phyloP scores from a whole-genome alignment of 495 filamentous ascomycete genomes.

The Copromyces sp. region DNA sequence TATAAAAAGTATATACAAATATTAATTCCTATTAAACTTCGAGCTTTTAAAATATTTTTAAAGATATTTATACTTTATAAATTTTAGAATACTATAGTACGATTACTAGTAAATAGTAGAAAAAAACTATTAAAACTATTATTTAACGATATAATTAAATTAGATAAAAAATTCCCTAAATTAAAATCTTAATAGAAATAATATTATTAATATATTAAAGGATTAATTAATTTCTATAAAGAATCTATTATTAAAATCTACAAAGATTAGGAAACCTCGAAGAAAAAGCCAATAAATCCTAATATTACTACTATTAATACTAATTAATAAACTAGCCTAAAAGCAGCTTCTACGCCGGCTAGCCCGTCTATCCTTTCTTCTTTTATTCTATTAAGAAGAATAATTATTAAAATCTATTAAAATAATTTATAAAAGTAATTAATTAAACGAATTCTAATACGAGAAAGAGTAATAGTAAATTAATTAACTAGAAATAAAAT shows the following conservation, averaged over 20 bases:
- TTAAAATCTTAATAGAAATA: not conserved
- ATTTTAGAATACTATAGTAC: not conserved
- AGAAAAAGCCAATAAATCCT: too few species aligned
- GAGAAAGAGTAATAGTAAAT: not conserved
- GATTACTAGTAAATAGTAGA: not conserved
- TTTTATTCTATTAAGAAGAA: not conserved
- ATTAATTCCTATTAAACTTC: not conserved
- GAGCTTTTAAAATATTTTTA: not conserved
- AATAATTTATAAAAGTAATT: not conserved
- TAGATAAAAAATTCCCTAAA: not conserved
- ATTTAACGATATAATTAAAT: not conserved
- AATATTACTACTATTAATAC: not conserved
- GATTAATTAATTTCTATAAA: not conserved
- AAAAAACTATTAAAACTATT: not conserved
- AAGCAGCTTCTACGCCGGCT: too few species aligned
- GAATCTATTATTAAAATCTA: not conserved
- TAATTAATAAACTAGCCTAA: not conserved
- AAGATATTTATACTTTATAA: not conserved
- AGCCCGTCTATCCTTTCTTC: not conserved
- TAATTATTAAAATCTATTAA: not conserved
- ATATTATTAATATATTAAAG: not conserved
- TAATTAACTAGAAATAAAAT: not conserved
- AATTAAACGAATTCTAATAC: not conserved
- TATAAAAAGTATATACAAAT: not conserved
- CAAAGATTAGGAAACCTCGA: not conserved